Percentiles rank a stretch among this genome's conserved stretches.
phyloP scores from a whole-genome alignment of 2,329 filamentous ascomycete species.

The Fusarium sp. region DNA sequence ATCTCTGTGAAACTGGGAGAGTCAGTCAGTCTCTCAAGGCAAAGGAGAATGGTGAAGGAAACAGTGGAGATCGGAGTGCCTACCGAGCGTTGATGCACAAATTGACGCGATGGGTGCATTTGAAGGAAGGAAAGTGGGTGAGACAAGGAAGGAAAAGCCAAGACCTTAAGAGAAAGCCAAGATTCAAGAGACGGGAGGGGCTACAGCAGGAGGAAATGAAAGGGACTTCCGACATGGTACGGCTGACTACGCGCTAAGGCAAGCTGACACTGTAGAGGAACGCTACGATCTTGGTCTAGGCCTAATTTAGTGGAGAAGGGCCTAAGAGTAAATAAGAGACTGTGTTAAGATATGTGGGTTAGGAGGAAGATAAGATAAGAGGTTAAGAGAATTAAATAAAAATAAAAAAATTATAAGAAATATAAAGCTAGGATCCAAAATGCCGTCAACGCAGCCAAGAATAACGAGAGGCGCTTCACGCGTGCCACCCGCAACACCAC shows the following conservation, averaged over 20 bases:
- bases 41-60: background rate
- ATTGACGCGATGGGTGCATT: background rate
- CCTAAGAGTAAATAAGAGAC: background rate
- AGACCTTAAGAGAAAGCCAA: background rate
- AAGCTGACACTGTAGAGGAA: background rate
- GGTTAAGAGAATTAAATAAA: too few species aligned
- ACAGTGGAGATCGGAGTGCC: background rate
- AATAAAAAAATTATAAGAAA: too few species aligned
- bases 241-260: background rate
- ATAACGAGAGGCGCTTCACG: background rate
- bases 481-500: background rate
- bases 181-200: background rate
- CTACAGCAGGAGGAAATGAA: background rate
- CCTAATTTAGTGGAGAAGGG: background rate
- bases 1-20: background rate
- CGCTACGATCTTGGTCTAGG: background rate
- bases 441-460: background rate
- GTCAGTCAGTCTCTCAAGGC: background rate
- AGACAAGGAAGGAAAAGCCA: background rate
- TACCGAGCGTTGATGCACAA: background rate
- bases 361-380: too few species aligned
- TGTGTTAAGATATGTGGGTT: background rate
- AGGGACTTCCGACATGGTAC: background rate
- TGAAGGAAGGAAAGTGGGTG: background rate
- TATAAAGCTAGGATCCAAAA: background rate